Base-by-base conservation (phyloP, 1,139 yeast genomes). In the Taphrina wiesneri region DNA sequence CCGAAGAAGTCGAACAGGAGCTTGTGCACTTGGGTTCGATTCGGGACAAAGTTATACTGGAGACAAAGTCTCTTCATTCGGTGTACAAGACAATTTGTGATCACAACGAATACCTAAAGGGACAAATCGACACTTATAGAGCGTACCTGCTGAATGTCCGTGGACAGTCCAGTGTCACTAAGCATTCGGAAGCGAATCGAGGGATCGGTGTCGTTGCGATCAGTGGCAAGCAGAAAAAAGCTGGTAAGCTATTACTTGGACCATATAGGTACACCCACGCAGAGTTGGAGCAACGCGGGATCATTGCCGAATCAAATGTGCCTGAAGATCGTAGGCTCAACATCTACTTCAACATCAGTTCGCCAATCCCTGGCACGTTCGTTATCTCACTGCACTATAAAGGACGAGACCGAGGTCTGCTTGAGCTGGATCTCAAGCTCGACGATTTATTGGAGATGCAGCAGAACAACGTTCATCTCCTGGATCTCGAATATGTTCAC, bases 91-190 rank as follows among this genome's bases (percentile, higher is more conserved):
- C 76, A 43, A 76, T 77, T 45, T 68, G 74, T 11, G 80, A 77
- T 60, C 80, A 77, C 67, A 77, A 77, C 56, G 78, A 75, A 52
- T 77, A 77, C 66, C 72, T 77, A 36, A 69, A 72, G 32, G 71
- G 75, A 2, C 80, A 77, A 69, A 69, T 77, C 30, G 78, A 76
- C 45, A 77, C 79, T 1, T 77, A 76, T 69, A 70, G 76, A 39
- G 76, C 78, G 7, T 77, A 77, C 66, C 68, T 77, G 62, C 68
- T 72, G 59, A 77, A 77, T 61, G 79, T 77, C 30, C 72, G 80
- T n/a, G 71, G 71, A 67, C 78, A 76, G 51, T 75, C 79, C 0
- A 19, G 76, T 73, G 21, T 72, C 71, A 13, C 73, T 68, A 23
- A 73, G 70, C 34, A 70, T 68, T 51, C 53, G 13, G 65, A 57